A percentile compares a stretch with the other conserved stretches of the same genome.
Evolutionary conservation across 345 rosid genomes (phyloP).

Genomic region (Alliaria petiolata): DNA sequence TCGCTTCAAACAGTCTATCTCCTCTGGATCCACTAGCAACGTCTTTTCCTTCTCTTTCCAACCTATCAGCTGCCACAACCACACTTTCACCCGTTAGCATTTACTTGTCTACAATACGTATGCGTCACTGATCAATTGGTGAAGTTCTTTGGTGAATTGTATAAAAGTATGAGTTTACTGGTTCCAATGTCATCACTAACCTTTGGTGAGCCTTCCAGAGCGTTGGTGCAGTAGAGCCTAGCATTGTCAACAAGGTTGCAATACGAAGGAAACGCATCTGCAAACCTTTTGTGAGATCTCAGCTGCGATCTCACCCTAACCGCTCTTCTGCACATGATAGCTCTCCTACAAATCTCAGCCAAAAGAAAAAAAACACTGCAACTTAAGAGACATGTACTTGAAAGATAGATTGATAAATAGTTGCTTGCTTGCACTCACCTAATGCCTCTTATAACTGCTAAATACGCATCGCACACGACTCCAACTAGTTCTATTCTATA

Average conservation of each 20-base stretch:
- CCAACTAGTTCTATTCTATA: slow-evolving; percentile 95
- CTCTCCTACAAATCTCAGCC: slow-evolving; percentile 64
- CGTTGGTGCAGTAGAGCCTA: slow-evolving; percentile 78
- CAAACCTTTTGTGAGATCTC: slow-evolving; percentile 90
- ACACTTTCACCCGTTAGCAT: slow-evolving; percentile 28
- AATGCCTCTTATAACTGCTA: slow-evolving; percentile 92
- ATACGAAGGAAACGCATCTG: slow-evolving; percentile 69
- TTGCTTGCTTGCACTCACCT: slow-evolving; percentile 43
- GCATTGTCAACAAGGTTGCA: slow-evolving; percentile 83
- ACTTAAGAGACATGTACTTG: not conserved
- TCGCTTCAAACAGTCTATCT: slow-evolving; percentile 59
- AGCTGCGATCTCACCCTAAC: slow-evolving; percentile 86
- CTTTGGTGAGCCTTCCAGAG: slow-evolving; percentile 77
- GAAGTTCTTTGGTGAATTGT: too few species aligned
- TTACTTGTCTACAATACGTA: not conserved
- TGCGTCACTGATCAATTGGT: too few species aligned
- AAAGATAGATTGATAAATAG: not conserved
- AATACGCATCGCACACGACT: slow-evolving; percentile 87
- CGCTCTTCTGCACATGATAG: slow-evolving; percentile 81
- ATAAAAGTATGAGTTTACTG: not conserved
- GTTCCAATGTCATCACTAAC: slow-evolving; percentile 28
- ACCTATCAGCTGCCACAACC: slow-evolving; percentile 69
- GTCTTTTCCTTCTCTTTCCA: slow-evolving; percentile 94
- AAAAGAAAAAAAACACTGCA: not conserved
- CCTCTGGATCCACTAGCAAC: slow-evolving; percentile 83